A percentile compares a stretch with the other conserved stretches of the same genome.
Conservation (phyloP, 2,329 filamentous ascomycete species). For the Emydomyces testavorans region DNA sequence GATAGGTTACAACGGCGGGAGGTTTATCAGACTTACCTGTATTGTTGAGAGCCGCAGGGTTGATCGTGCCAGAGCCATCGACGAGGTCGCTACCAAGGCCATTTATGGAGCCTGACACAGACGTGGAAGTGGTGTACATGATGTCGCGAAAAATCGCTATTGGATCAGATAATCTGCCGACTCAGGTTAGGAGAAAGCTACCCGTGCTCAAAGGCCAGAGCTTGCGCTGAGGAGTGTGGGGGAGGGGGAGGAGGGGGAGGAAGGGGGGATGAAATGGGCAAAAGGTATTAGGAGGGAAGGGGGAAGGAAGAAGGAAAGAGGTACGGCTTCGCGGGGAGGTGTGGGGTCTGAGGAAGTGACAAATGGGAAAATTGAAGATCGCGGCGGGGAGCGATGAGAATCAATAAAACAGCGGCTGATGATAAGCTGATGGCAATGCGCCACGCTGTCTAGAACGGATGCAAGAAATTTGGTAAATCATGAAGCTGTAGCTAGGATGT, state of each 20-base stretch:
- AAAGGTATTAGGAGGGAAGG: not conserved
- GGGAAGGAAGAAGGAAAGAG: not conserved
- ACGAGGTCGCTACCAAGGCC: conserved; percentile 43
- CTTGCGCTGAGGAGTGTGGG: not conserved
- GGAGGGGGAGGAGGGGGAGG: not conserved
- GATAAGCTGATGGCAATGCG: not conserved
- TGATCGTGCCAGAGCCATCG: conserved; percentile 79
- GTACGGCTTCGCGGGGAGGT: conserved; percentile 3
- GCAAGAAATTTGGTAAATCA: not conserved
- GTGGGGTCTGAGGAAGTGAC: not conserved
- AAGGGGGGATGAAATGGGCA: no score
- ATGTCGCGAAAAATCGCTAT: conserved; percentile 12
- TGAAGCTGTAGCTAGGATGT: not conserved
- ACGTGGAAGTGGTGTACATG: conserved; percentile 36
- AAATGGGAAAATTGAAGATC: not conserved
- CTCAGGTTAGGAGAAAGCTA: not conserved
- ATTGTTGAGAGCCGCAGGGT: conserved; percentile 75
- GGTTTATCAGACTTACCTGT: conserved; percentile 45
- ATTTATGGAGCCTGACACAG: conserved; percentile 52
- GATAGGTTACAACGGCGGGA: not conserved
- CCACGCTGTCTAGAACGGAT: not conserved
- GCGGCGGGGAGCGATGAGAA: not conserved
- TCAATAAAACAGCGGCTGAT: not conserved
- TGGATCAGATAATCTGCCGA: not conserved
- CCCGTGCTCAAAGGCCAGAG: not conserved